Conservation (phyloP, 1,284 basidiomycete genomes). For the Apiotrichum akiyoshidainum region DNA sequence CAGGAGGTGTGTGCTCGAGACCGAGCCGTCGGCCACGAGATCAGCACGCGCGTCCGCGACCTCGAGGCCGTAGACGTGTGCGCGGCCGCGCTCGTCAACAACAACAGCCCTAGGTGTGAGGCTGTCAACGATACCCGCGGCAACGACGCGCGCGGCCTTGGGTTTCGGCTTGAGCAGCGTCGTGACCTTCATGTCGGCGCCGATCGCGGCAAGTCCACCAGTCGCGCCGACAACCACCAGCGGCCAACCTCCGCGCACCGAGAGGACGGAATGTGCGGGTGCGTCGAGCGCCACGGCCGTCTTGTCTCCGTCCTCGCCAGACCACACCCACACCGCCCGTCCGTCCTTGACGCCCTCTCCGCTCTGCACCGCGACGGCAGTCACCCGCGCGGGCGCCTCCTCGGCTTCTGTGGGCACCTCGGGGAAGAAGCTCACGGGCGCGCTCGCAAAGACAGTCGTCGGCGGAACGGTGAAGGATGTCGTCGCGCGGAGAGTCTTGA, state of each 20-base stretch:
- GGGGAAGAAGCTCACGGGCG: conserved; percentile 37
- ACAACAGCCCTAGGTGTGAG: conserved; percentile 4
- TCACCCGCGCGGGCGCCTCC: conserved; percentile 25
- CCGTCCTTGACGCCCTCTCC: conserved; percentile 29
- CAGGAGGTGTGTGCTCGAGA: conserved; percentile 10
- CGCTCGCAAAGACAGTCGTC: conserved; percentile 38
- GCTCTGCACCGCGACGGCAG: conserved; percentile 32
- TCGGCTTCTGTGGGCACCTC: conserved; percentile 4
- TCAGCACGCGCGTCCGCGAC: conserved; percentile 16
- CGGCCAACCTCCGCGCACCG: conserved; percentile 11
- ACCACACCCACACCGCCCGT: conserved; percentile 41
- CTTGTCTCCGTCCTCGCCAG: conserved; percentile 40
- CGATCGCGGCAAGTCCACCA: conserved; percentile 8
- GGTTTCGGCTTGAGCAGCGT: conserved; percentile 1
- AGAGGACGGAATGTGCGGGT: conserved; percentile 15
- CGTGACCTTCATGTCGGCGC: conserved; percentile 7
- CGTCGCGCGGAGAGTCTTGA: conserved; percentile 43
- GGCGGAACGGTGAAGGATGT: conserved; percentile 49
- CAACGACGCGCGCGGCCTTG: conserved; percentile 13
- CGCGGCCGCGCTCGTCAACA: conserved; percentile 19
- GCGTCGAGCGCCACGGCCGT: conserved; percentile 8
- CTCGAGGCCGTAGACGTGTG: conserved; percentile 19
- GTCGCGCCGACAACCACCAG: conserved; percentile 14
- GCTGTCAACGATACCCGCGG: conserved; percentile 4
- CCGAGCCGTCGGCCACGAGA: conserved; percentile 12